Evolutionary conservation across 345 rosid species (phyloP).

Genomic region (Populus euphratica): DNA sequence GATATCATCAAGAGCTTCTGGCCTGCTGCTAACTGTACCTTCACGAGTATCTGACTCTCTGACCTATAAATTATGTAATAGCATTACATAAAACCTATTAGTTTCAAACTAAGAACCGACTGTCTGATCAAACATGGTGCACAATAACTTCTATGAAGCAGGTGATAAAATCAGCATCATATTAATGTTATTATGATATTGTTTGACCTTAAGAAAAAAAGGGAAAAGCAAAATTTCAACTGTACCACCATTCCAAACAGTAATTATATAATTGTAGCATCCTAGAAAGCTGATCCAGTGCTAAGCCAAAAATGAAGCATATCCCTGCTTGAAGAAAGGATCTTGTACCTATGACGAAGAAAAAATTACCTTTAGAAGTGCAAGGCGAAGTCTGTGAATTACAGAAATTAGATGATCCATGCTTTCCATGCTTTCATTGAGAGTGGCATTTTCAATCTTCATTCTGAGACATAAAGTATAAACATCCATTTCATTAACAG

Average conservation of each 20-base stretch:
- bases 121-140: background rate
- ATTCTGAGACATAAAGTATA: constrained; percentile 36
- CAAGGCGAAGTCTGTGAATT: constrained; percentile 73
- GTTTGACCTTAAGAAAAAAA: constrained; percentile 1
- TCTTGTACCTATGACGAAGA: background rate
- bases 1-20: constrained; percentile 50
- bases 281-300: background rate
- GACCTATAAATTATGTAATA: constrained; percentile 41
- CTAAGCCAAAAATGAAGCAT: background rate
- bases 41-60: constrained; percentile 44
- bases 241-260: background rate
- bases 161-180: background rate
- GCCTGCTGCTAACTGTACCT: constrained; percentile 24
- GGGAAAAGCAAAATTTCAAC: background rate
- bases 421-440: constrained; percentile 82
- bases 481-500: background rate
- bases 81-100: background rate
- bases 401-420: constrained; percentile 75
- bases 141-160: constrained; percentile 6
- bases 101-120: background rate
- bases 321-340: background rate
- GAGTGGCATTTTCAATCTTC: constrained; percentile 86
- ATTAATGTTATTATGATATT: background rate
- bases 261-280: background rate
- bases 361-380: constrained; percentile 63